Evolutionary conservation across 306 rosid species (phyloP).

Genomic region (Rosa chinensis): DNA sequence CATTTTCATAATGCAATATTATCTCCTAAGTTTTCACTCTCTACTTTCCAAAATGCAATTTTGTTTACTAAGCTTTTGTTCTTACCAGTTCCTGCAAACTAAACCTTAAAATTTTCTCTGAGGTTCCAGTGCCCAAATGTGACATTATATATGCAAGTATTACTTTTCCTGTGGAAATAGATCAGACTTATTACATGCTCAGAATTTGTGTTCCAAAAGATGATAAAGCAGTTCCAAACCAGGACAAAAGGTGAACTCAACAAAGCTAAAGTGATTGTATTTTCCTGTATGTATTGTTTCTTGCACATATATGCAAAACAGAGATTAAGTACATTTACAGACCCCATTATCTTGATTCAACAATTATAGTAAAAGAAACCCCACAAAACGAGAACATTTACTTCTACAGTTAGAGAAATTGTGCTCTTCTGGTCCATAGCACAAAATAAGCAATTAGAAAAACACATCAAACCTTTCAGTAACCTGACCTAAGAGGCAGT

Average conservation of each 20-base stretch:
- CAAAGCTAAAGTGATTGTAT: neutral
- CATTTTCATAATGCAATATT: neutral
- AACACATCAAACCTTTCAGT: neutral
- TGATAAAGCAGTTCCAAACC: constrained; percentile 13
- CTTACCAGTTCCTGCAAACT: neutral
- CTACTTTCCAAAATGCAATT: neutral
- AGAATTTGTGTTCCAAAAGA: neutral
- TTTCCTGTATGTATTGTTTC: neutral
- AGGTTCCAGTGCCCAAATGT: neutral
- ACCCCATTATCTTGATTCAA: neutral
- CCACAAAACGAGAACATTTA: neutral
- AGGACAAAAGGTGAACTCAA: constrained; percentile 7
- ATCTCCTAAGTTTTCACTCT: neutral
- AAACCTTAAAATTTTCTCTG: neutral
- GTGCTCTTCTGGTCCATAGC: neutral
- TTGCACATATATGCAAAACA: neutral
- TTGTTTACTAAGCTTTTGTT: neutral
- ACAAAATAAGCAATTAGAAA: neutral
- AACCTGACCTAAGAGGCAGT: neutral
- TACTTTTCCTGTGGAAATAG: neutral
- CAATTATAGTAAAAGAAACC: neutral
- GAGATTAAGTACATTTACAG: neutral
- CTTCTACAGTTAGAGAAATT: neutral
- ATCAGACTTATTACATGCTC: neutral
- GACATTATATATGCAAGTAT: neutral